phyloP scores from a whole-genome alignment of 345 rosid species.

The Acer yangbiense region DNA sequence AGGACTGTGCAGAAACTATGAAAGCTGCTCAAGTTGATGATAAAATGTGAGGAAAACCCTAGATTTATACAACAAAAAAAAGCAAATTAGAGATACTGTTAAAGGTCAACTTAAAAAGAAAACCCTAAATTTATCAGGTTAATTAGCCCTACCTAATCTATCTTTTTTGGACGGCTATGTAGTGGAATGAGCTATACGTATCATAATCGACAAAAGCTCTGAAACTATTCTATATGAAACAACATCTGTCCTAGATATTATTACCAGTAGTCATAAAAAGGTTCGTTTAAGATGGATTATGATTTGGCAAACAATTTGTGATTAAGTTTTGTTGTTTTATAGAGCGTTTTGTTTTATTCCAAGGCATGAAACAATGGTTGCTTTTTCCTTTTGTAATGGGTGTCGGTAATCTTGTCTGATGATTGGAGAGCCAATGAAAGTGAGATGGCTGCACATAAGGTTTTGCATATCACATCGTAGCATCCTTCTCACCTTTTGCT shows the following conservation, averaged over 20 bases:
- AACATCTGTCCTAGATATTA: not conserved
- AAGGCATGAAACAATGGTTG: not conserved
- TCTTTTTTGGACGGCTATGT: not conserved
- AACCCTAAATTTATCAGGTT: constrained; percentile 10
- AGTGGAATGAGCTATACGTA: constrained; percentile 19
- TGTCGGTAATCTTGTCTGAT: not conserved
- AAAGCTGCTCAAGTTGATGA: constrained; percentile 10
- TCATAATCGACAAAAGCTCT: not conserved
- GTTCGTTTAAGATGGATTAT: constrained; percentile 7
- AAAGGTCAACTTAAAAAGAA: not conserved
- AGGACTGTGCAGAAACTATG: constrained; percentile 7
- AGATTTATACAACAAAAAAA: not conserved
- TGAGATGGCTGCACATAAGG: constrained; percentile 3
- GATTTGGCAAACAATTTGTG: constrained; percentile 17
- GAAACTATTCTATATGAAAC: not conserved
- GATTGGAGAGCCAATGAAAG: constrained; percentile 7
- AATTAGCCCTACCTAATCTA: not conserved
- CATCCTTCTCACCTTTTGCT: not conserved
- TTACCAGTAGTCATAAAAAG: not conserved
- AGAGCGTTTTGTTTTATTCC: not conserved
- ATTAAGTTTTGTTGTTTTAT: constrained; percentile 5
- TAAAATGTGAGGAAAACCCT: constrained; percentile 9
- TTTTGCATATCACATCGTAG: not conserved
- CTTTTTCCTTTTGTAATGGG: constrained; percentile 8
- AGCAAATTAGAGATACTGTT: not conserved